A percentile compares a stretch with the other conserved stretches of the same genome.
Conservation (phyloP, 2,329 filamentous ascomycete species). For the Fusarium devonianum region DNA sequence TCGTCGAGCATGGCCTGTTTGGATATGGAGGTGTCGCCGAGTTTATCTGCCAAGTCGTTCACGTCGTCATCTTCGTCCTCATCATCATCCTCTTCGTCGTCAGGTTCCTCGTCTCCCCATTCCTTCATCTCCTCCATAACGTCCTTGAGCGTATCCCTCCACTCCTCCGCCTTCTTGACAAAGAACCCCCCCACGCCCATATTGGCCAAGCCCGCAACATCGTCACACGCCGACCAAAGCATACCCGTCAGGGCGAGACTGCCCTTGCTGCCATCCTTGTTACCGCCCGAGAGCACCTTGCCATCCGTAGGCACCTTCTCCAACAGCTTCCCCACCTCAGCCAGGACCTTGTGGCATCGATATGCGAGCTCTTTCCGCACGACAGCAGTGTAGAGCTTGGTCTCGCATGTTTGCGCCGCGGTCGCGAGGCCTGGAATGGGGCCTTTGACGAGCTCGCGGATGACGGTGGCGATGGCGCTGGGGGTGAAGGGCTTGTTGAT, state of each 20-base stretch:
- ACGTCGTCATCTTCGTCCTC: conserved; percentile 59
- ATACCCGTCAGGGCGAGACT: conserved; percentile 74
- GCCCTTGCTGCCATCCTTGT: conserved; percentile 53
- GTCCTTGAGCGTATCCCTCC: conserved; percentile 78
- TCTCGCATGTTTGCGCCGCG: conserved; percentile 70
- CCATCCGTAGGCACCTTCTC: conserved; percentile 66
- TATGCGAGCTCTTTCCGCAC: conserved; percentile 70
- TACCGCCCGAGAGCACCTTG: conserved; percentile 51
- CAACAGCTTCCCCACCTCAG: conserved; percentile 68
- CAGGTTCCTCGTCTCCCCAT: conserved; percentile 78
- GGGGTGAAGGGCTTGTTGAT: conserved; percentile 88
- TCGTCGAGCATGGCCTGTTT: conserved; percentile 70
- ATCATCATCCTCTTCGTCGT: conserved; percentile 63
- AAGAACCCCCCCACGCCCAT: conserved; percentile 75
- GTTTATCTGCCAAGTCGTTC: conserved; percentile 50
- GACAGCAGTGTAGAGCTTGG: conserved; percentile 66
- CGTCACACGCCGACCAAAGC: conserved; percentile 85
- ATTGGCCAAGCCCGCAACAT: conserved; percentile 67
- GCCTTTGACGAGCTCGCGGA: conserved; percentile 74
- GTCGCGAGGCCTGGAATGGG: conserved; percentile 79
- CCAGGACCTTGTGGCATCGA: conserved; percentile 65
- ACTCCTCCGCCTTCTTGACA: conserved; percentile 74
- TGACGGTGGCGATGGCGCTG: conserved; percentile 72
- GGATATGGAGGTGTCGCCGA: conserved; percentile 44
- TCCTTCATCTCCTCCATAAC: conserved; percentile 86